A percentile compares a stretch with the other conserved stretches of the same genome.
These are phyloP conservation scores for Petunia secreta DNA, from an alignment of 257 asterid species.

Conservation along the genomic window DNA sequence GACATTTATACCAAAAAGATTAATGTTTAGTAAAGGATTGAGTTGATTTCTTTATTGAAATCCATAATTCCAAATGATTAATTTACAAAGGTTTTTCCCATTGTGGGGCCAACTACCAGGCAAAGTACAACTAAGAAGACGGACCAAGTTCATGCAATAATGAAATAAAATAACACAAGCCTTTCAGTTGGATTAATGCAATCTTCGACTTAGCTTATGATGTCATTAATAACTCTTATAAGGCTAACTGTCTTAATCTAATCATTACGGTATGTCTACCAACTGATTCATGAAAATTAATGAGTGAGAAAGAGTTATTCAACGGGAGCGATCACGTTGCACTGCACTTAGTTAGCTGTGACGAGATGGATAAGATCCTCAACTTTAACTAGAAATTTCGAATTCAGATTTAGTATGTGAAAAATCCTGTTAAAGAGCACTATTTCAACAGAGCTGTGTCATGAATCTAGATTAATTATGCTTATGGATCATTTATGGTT, in stretches of 20 bases:
- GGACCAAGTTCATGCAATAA: constrained; percentile 51
- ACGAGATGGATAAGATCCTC: too few relatives aligned
- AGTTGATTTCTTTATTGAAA: constrained; percentile 48
- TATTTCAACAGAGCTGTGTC: too few relatives aligned
- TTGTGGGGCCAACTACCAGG: constrained; percentile 58
- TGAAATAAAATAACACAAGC: constrained; percentile 27
- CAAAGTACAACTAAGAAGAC: constrained; percentile 61
- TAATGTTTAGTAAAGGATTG: constrained; percentile 43
- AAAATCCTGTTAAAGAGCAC: too few relatives aligned
- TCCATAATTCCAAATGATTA: constrained; percentile 37
- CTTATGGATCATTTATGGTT: too few relatives aligned
- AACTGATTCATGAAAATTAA: constrained; percentile 38
- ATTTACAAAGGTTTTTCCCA: constrained; percentile 41
- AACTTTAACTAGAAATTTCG: too few relatives aligned
- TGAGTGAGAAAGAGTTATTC: constrained; percentile 31
- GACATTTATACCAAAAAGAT: constrained; percentile 52
- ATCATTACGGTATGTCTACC: constrained; percentile 32
- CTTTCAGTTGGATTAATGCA: constrained; percentile 30
- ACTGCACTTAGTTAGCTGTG: too few relatives aligned
- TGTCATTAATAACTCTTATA: constrained; percentile 16
- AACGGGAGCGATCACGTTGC: constrained; percentile 30
- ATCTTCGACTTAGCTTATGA: constrained; percentile 31
- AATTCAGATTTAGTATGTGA: too few relatives aligned
- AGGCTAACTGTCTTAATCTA: constrained; percentile 40
- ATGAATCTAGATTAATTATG: too few relatives aligned